These are phyloP conservation scores for Coemansia sp. DNA, from an alignment of 192 early-diverging fungal species.

Conservation along the genomic window DNA sequence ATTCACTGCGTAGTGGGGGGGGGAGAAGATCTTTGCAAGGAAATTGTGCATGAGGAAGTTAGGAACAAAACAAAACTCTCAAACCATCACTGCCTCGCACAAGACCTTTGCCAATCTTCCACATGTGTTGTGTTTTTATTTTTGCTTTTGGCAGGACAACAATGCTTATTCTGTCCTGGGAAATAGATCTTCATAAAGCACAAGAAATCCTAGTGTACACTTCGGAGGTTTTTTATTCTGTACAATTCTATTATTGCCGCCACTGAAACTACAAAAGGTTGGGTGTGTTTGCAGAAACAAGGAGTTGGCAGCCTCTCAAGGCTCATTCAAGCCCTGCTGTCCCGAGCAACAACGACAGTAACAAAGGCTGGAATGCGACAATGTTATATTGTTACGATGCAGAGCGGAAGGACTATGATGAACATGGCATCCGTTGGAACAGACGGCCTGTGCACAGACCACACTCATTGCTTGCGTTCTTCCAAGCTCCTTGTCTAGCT, in stretches of 20 bases:
- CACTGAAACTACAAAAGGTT: neutral
- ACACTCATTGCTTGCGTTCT: neutral
- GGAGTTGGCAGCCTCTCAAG: neutral
- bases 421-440: neutral
- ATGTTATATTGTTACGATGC: neutral
- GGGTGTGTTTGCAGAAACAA: too few relatives aligned
- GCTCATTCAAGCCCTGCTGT: constrained; percentile 2
- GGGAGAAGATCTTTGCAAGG: too few relatives aligned
- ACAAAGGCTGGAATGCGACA: neutral
- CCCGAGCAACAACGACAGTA: neutral
- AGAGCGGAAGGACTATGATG: neutral
- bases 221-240: neutral
- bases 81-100: too few relatives aligned
- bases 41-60: too few relatives aligned
- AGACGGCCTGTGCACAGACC: constrained; percentile 1
- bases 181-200: neutral
- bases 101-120: neutral
- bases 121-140: neutral
- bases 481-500: neutral
- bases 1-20: neutral
- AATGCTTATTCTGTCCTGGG: neutral
- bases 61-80: too few relatives aligned
- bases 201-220: neutral
- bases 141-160: neutral
- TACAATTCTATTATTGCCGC: neutral